A percentile compares a stretch with the other conserved stretches of the same genome.
Evolutionary conservation across 108 stramenopile genomes (phyloP).

Genomic region (Aureococcus anophagefferens): DNA sequence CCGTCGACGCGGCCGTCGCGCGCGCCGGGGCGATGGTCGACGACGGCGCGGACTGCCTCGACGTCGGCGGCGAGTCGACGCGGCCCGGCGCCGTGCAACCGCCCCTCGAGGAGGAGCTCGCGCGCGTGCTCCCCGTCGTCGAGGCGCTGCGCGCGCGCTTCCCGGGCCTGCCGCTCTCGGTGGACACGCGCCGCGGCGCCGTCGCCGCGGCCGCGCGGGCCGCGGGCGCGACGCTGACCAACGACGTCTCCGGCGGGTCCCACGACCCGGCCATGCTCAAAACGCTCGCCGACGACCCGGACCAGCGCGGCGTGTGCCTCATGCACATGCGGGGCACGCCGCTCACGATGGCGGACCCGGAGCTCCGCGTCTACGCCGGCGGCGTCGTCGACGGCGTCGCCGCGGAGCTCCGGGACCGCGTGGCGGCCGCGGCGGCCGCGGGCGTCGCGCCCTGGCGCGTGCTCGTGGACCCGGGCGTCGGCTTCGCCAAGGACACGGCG

Average conservation of each 20-base stretch:
- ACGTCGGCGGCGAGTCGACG: constrained; percentile 94
- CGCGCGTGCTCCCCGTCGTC: constrained; percentile 73
- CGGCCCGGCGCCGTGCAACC: constrained; percentile 72
- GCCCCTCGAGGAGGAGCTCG: constrained; percentile 59
- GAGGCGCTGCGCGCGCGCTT: constrained; percentile 42
- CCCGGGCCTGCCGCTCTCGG: constrained; percentile 56
- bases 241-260: constrained; percentile 87
- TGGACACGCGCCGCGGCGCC: constrained; percentile 81
- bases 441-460: constrained; percentile 77
- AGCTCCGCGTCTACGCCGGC: constrained; percentile 39
- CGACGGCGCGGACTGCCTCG: constrained; percentile 79
- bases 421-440: constrained; percentile 50
- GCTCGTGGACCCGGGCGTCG: constrained; percentile 86
- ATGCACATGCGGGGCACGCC: constrained; percentile 95
- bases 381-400: constrained; percentile 64
- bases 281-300: too few relatives aligned
- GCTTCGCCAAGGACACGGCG: constrained; percentile 78
- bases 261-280: constrained; percentile 76
- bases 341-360: constrained; percentile 79
- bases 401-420: constrained; percentile 45
- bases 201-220: constrained; percentile 74
- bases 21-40: constrained; percentile 62
- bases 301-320: constrained; percentile 22
- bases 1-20: constrained; percentile 49
- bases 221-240: constrained; percentile 86